Conservation (phyloP, 805 yeast species). For the Cephaloascus albidus region DNA sequence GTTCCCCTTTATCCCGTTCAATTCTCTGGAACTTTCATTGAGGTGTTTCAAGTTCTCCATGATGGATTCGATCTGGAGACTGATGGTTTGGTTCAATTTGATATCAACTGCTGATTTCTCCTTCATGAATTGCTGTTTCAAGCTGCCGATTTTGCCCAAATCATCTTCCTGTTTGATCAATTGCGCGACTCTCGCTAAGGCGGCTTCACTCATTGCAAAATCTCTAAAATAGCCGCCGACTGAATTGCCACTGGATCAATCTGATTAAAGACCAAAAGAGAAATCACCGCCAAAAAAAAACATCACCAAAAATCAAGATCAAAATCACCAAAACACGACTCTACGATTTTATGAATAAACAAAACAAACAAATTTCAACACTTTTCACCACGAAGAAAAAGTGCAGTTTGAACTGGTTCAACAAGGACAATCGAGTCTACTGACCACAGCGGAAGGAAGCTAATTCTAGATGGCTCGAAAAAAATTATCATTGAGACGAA, state of each 20-base stretch:
- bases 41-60: constrained; percentile 42
- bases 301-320: no score
- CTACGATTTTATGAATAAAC: no score
- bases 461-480: not conserved
- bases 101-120: constrained; percentile 72
- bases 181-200: constrained; percentile 27
- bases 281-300: no score
- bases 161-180: constrained; percentile 40
- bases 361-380: no score
- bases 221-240: no score
- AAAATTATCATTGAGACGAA: not conserved
- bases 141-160: constrained; percentile 38
- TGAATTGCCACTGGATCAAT: no score
- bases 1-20: constrained; percentile 24
- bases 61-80: constrained; percentile 50
- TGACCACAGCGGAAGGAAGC: no score
- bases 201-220: constrained; percentile 28
- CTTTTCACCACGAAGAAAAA: no score
- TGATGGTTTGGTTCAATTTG: constrained; percentile 65
- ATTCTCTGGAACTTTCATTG: constrained; percentile 28
- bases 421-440: no score
- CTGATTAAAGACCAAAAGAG: no score
- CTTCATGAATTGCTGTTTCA: constrained; percentile 47
- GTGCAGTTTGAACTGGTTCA: no score
- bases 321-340: no score